Percentiles rank a stretch among this genome's conserved stretches.
Evolutionary conservation across 164 flowering plant genomes (phyloP).

Genomic region (Cinnamomum micranthum): DNA sequence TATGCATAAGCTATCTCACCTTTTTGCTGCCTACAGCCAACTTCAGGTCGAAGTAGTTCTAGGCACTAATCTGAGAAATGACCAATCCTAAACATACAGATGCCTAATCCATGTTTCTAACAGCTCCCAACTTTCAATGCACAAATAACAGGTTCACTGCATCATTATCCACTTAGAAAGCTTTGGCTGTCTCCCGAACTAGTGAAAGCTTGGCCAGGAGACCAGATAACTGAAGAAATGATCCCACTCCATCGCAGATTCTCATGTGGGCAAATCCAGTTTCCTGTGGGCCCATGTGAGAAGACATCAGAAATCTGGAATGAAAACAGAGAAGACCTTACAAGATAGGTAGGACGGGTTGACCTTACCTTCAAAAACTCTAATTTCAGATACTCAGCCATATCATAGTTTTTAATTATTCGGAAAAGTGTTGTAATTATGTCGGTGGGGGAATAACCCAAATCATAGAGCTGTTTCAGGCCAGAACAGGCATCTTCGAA

Average conservation of each 20-base stretch:
- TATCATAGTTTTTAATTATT: conserved; percentile 86
- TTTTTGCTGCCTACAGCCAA: not conserved
- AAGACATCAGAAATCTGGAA: not conserved
- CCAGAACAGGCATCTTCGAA: conserved; percentile 91
- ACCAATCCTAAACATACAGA: not conserved
- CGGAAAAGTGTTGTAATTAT: conserved; percentile 96
- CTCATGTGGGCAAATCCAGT: conserved; percentile 99
- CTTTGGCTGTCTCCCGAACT: conserved; percentile 85
- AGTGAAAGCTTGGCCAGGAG: conserved; percentile 81
- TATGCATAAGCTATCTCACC: not conserved
- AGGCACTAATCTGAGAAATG: not conserved
- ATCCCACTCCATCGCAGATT: conserved; percentile 98
- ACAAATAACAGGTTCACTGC: not conserved
- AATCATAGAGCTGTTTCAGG: conserved; percentile 88
- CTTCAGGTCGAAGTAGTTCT: not conserved
- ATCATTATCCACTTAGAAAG: conserved; percentile 30
- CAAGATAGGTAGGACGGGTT: not conserved
- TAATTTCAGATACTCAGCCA: conserved; percentile 92
- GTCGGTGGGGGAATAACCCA: conserved; percentile 98
- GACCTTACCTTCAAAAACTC: conserved; percentile 85
- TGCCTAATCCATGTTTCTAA: not conserved
- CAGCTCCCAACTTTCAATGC: not conserved
- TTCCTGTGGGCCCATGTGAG: conserved; percentile 49
- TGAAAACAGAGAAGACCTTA: not conserved
- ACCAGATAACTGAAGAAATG: conserved; percentile 88